A percentile compares a stretch with the other conserved stretches of the same genome.
Conservation (phyloP, 257 asterid species). For the Galeopsis tetrahit region DNA sequence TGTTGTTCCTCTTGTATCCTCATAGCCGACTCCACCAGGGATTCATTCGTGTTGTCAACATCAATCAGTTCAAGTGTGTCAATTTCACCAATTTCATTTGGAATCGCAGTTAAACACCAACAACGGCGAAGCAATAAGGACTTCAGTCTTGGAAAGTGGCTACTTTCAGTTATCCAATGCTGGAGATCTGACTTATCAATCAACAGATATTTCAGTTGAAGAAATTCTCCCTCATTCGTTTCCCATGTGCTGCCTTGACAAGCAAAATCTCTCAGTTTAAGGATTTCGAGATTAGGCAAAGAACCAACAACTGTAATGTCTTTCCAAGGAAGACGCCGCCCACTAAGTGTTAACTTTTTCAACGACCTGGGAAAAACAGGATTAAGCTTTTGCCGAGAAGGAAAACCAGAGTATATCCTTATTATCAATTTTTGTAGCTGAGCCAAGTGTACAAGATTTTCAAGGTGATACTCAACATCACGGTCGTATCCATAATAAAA, state of each 20-base stretch:
- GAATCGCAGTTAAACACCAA: neutral
- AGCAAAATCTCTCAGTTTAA: neutral
- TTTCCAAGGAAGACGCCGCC: neutral
- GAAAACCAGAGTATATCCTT: neutral
- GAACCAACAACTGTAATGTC: neutral
- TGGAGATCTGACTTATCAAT: neutral
- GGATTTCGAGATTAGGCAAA: slow-evolving; percentile 35
- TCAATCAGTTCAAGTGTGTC: neutral
- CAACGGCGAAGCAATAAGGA: slow-evolving; percentile 1
- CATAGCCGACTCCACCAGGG: neutral
- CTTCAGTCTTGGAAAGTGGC: neutral
- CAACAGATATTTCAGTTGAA: neutral
- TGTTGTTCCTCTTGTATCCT: slow-evolving; percentile 5
- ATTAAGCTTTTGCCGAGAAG: neutral
- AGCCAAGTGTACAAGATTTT: slow-evolving; percentile 4
- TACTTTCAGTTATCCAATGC: slow-evolving; percentile 7
- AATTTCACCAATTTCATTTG: neutral
- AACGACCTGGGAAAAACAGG: neutral
- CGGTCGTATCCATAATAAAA: neutral
- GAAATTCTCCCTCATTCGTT: slow-evolving; percentile 24
- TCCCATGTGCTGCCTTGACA: slow-evolving; percentile 19
- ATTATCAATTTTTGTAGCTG: slow-evolving; percentile 1
- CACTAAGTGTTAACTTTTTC: slow-evolving; percentile 7
- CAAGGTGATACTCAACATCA: neutral
- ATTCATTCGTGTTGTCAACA: neutral